Conservation (phyloP, 805 yeast species). For the Lachancea nothofagi region DNA sequence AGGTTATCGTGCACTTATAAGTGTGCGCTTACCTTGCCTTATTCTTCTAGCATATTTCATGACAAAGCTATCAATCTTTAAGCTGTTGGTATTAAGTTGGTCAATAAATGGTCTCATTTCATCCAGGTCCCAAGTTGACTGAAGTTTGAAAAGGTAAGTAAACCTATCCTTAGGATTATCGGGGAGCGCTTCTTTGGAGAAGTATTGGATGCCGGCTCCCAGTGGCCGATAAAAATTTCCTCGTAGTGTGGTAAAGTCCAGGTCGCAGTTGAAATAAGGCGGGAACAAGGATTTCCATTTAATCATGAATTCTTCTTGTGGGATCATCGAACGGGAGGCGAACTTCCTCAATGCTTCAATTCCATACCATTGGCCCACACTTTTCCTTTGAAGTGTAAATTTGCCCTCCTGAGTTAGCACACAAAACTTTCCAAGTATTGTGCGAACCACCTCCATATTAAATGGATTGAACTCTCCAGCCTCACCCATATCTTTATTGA, state of each 20-base stretch:
- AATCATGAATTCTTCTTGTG: constrained; percentile 51
- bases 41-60: constrained; percentile 58
- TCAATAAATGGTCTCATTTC: constrained; percentile 61
- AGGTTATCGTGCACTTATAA: constrained; percentile 29
- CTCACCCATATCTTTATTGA: constrained; percentile 29
- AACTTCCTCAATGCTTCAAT: constrained; percentile 41
- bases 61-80: constrained; percentile 52
- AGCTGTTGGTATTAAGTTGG: constrained; percentile 48
- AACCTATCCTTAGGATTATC: constrained; percentile 45
- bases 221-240: constrained; percentile 53
- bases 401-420: constrained; percentile 17
- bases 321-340: constrained; percentile 29
- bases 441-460: constrained; percentile 40
- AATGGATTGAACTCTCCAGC: constrained; percentile 31
- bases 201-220: constrained; percentile 43
- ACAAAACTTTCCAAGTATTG: constrained; percentile 47
- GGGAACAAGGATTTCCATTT: constrained; percentile 63
- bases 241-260: constrained; percentile 47
- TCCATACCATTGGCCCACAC: constrained; percentile 61
- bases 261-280: constrained; percentile 52
- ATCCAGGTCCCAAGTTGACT: constrained; percentile 53
- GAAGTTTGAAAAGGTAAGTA: constrained; percentile 46
- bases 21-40: constrained; percentile 39
- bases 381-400: constrained; percentile 38
- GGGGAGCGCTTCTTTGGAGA: constrained; percentile 48